Evolutionary conservation across 352 stramenopile species (phyloP).

Genomic region (Phytophthora pini): DNA sequence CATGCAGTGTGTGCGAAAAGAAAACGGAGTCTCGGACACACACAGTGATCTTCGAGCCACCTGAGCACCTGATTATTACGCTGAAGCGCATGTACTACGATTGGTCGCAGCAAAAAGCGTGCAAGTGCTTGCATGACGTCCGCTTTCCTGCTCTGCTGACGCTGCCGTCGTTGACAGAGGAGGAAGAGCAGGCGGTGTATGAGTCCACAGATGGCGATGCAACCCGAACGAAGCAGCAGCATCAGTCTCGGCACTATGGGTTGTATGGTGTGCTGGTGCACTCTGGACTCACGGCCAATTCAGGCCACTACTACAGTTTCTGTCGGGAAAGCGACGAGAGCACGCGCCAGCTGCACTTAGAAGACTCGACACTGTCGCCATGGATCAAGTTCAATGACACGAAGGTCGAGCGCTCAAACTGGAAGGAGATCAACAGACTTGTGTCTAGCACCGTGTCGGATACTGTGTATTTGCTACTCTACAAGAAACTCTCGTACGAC

Average conservation of each 20-base stretch:
- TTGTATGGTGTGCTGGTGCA: constrained; percentile 92
- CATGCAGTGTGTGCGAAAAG: constrained; percentile 67
- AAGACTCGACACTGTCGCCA: constrained; percentile 78
- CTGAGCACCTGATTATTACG: constrained; percentile 86
- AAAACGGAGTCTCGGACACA: constrained; percentile 87
- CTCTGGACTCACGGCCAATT: constrained; percentile 89
- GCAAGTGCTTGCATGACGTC: constrained; percentile 88
- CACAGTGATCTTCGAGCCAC: constrained; percentile 82
- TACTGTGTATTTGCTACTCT: constrained; percentile 89
- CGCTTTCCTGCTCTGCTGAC: constrained; percentile 74
- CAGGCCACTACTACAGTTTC: constrained; percentile 92
- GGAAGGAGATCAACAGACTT: constrained; percentile 82
- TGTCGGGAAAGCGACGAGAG: constrained; percentile 82
- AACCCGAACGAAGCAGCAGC: constrained; percentile 25
- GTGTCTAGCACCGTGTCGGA: constrained; percentile 86
- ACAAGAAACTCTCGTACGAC: constrained; percentile 84
- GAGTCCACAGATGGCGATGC: constrained; percentile 16
- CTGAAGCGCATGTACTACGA: constrained; percentile 93
- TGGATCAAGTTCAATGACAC: constrained; percentile 94
- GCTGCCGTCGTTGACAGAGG: constrained; percentile 62
- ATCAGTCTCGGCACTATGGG: constrained; percentile 74
- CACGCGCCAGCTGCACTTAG: constrained; percentile 73
- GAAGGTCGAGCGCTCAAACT: constrained; percentile 80
- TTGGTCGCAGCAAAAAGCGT: constrained; percentile 88
- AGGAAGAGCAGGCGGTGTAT: constrained; percentile 54